Base-by-base conservation (phyloP, 305 asterid genomes). In the Fraxinus xanthoxyloides region DNA sequence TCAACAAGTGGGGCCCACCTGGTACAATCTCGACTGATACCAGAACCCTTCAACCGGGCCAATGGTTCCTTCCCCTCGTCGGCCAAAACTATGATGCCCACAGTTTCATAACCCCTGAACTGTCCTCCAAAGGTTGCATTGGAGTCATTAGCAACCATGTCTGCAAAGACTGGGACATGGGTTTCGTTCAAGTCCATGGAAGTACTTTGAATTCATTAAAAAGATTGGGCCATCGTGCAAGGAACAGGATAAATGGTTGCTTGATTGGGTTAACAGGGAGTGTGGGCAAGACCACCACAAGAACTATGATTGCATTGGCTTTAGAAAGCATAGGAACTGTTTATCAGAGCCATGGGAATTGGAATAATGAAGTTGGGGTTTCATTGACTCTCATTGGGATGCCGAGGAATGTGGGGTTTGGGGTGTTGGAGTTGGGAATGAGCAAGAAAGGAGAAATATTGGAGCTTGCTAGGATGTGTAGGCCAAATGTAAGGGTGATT, bases 381-480 rank as follows among this genome's bases (percentile, higher is more conserved):
- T 80, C 86, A 4, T 43, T 87, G 78, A 82, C 86, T 26, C 86
- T 87, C 32, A 51, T 84, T n/a, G 86, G 86, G 82, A 76, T 84
- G 86, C 54, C 79, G 4, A 79, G 83, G 79, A 63, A 77, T 84
- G 79, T 46, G 31, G 79, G 59, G 73, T 86, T 81, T 82, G 89
- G 86, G 46, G 85, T 87, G 72, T 40, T 87, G 80, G 87, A 87
- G 77, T 15, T 87, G 74, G 89, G 87, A 56, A 87, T 87, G 89
- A 84, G 85, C 46, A 35, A 24, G 80, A 80, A 73, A 77, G 87
- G 89, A 35, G 89, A 87, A 0, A 87, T 87, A 9, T 82, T 87
- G 82, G 86, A 82, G 83, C 80, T 87, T 72, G 76, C 80, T 26
- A 28, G 82, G 81, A 43, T 87, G 73, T 84, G 84, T 26, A 84